Conservation (phyloP, 73 alveolate species). For the Paramecium caudatum region DNA sequence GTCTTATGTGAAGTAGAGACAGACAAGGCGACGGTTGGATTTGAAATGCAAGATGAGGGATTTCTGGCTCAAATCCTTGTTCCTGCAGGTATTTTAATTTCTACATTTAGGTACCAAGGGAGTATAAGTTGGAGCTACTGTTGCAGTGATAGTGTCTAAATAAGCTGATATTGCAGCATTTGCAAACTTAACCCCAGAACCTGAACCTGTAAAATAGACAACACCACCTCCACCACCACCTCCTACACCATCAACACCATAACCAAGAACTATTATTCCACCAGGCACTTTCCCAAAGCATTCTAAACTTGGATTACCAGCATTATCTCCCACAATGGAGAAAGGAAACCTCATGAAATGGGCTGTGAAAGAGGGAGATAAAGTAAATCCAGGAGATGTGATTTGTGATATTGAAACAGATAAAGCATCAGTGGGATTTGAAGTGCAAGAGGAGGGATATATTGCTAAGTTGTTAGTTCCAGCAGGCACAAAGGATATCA, state of each 20-base stretch:
- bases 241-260: constrained; percentile 76
- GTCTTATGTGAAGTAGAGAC: constrained; percentile 91
- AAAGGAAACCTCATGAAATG: constrained; percentile 90
- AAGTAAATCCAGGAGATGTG: constrained; percentile 87
- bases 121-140: constrained; percentile 83
- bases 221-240: constrained; percentile 73
- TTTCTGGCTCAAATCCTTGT: constrained; percentile 87
- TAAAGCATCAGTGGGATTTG: constrained; percentile 92
- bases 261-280: no score
- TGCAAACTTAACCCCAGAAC: constrained; percentile 78
- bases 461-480: constrained; percentile 87
- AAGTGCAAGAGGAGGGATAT: constrained; percentile 91
- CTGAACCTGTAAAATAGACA: constrained; percentile 76
- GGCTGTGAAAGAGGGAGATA: constrained; percentile 88
- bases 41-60: constrained; percentile 92
- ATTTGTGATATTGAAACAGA: constrained; percentile 92
- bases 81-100: constrained; percentile 80
- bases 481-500: constrained; percentile 79
- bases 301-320: constrained; percentile 86
- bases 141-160: constrained; percentile 87
- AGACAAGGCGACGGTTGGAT: constrained; percentile 93
- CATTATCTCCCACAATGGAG: constrained; percentile 94
- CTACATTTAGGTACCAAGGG: constrained; percentile 78
- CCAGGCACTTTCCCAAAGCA: constrained; percentile 78
- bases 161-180: constrained; percentile 87